A percentile compares a stretch with the other conserved stretches of the same genome.
Conservation (phyloP, 2,329 filamentous ascomycete genomes). For the Emmonsia crescens region DNA sequence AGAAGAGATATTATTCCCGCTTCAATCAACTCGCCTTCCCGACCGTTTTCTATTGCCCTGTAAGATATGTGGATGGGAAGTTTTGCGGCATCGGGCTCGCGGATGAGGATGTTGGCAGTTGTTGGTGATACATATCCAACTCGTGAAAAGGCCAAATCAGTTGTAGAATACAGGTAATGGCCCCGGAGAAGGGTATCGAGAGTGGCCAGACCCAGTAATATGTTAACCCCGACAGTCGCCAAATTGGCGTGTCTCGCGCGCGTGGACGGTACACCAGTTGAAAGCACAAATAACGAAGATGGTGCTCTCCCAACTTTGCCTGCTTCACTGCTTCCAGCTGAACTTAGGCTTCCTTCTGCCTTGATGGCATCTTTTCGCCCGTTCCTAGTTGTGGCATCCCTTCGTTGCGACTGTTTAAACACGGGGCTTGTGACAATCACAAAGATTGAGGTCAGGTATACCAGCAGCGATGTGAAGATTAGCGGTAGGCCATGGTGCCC, state of each 20-base stretch:
- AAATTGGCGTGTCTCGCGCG: slow-evolving; percentile 56
- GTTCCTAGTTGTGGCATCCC: not conserved
- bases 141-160: slow-evolving; percentile 74
- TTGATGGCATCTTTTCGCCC: not conserved
- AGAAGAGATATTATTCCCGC: slow-evolving; percentile 57
- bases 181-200: slow-evolving; percentile 71
- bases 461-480: slow-evolving; percentile 31
- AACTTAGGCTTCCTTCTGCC: not conserved
- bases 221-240: slow-evolving; percentile 61
- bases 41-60: slow-evolving; percentile 26
- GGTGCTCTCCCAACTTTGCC: not conserved
- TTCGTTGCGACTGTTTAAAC: slow-evolving; percentile 5
- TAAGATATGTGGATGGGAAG: slow-evolving; percentile 66
- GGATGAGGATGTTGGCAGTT: slow-evolving; percentile 68
- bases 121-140: slow-evolving; percentile 76
- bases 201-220: slow-evolving; percentile 55
- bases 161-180: slow-evolving; percentile 54
- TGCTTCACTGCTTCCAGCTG: not conserved
- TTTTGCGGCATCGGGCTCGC: slow-evolving; percentile 66
- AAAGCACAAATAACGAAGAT: slow-evolving; percentile 50
- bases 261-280: slow-evolving; percentile 66
- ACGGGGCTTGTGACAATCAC: slow-evolving; percentile 6
- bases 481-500: slow-evolving; percentile 27
- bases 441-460: slow-evolving; percentile 36
- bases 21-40: slow-evolving; percentile 46